Percentiles rank a stretch among this genome's conserved stretches.
These are phyloP conservation scores for Sugiyamaella chiloensis DNA, from an alignment of 805 yeast species.

Conservation along the genomic window DNA sequence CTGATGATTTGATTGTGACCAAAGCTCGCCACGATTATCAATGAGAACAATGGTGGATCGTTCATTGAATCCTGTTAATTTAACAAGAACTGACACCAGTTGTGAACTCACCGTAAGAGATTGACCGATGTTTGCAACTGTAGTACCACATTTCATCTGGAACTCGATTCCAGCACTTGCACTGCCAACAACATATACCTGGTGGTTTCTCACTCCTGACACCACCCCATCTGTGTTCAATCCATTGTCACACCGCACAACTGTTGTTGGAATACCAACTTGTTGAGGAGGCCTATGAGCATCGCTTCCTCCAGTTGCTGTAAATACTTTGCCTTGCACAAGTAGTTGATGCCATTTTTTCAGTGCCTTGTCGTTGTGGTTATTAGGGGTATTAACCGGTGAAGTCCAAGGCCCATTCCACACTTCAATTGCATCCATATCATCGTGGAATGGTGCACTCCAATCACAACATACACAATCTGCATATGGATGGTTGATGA, in stretches of 20 bases:
- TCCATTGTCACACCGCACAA: constrained; percentile 9
- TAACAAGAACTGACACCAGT: background rate
- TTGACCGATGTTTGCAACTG: background rate
- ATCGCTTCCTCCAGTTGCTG: constrained; percentile 17
- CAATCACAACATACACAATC: constrained; percentile 15
- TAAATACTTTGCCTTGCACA: constrained; percentile 5
- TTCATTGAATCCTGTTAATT: background rate
- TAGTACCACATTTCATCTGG: background rate
- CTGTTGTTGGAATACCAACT: constrained; percentile 12
- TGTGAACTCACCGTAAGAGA: background rate
- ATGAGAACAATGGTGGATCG: background rate
- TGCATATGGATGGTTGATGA: constrained; percentile 17
- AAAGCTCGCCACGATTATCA: background rate
- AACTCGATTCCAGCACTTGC: background rate
- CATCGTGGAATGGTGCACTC: constrained; percentile 4
- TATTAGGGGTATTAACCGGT: no score
- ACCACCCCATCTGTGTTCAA: constrained; percentile 8
- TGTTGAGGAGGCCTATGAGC: constrained; percentile 12
- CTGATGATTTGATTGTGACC: background rate
- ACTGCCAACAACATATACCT: constrained; percentile 11
- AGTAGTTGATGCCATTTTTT: constrained; percentile 13
- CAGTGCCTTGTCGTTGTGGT: constrained; percentile 9
- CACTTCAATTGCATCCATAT: constrained; percentile 17
- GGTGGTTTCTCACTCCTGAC: constrained; percentile 3
- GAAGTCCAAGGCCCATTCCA: constrained; percentile 21